Conservation (phyloP, 345 rosid genomes). For the Brassica rapa region DNA sequence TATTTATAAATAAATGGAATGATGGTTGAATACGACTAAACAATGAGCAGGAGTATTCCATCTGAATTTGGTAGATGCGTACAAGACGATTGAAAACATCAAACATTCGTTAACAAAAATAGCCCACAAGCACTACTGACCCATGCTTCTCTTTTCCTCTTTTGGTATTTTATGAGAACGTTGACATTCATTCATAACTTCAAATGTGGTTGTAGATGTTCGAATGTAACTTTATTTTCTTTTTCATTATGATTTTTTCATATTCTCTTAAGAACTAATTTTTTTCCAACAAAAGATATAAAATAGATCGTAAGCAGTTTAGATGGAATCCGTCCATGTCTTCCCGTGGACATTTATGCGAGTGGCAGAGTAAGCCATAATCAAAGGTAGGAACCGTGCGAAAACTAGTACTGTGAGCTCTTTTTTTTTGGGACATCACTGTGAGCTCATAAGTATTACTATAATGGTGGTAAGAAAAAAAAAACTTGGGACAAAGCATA, state of each 20-base stretch:
- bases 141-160: conserved; percentile 18
- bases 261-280: neutral
- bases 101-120: conserved; percentile 28
- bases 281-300: neutral
- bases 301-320: neutral
- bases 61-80: conserved; percentile 25
- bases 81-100: conserved; percentile 34
- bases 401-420: neutral
- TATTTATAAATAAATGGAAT: neutral
- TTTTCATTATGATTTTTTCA: neutral
- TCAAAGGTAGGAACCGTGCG: conserved; percentile 23
- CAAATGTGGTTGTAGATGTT: neutral
- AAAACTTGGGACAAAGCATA: neutral
- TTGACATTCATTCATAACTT: conserved; percentile 19
- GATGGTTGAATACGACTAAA: conserved; percentile 34
- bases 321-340: neutral
- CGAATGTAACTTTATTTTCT: neutral
- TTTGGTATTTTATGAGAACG: conserved; percentile 30
- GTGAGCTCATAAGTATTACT: neutral
- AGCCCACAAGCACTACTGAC: conserved; percentile 30
- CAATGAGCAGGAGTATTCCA: conserved; percentile 15
- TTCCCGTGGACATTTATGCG: conserved; percentile 1
- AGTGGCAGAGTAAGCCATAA: conserved; percentile 16
- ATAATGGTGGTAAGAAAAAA: neutral
- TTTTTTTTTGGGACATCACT: neutral